Evolutionary conservation across 164 flowering plant genomes (phyloP), one percentile per base, ranked within the genome.

Genomic region (Vitis cinerea): DNA sequence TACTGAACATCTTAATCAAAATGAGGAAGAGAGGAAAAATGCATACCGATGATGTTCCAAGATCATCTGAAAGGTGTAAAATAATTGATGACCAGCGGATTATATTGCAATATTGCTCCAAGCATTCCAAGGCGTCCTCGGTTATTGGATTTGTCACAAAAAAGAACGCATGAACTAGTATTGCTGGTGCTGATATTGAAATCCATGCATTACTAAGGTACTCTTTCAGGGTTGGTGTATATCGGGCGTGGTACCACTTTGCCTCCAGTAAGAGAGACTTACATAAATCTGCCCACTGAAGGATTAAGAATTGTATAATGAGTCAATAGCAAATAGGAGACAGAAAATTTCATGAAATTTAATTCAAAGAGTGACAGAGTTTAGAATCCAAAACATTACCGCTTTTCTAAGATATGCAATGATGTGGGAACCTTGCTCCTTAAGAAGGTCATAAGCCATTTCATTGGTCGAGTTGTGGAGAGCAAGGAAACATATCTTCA

Each of bases 21-120:
- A 23, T 23, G 27, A 23, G 27, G 0, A 23, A 23, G 27, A 23
- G 27, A 23, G 27, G 27, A 23, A 23, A 0, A 31, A 31, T 31
- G 0, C 71, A n/a, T 80, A 80, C 81, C 29, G 67, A 23, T 16
- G 81, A 68, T 7, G 83, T 72, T 64, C 67, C 83, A 51, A 80
- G 59, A 66, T 80, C 81, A 69, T 80, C 54, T 4, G 61, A 48
- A 10, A 77, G 67, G 7, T 77, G 69, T 9, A 65, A 13, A 61
- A 81, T 71, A 44, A 63, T 59, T 0, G 77, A 63, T 9, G 77
- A 47, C 52, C 59, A 58, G 27, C 64, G 68, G 29, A 73, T 29
- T 4, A 73, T 61, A 15, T 59, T 65, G 8, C 64, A 63, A 4
- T 63, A 23, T 50, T 30, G 50, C 47, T 62, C 61, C n/a, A 79